Evolutionary conservation across 2,329 filamentous ascomycete genomes (phyloP).

Genomic region (Chaetoscypha palmicola): DNA sequence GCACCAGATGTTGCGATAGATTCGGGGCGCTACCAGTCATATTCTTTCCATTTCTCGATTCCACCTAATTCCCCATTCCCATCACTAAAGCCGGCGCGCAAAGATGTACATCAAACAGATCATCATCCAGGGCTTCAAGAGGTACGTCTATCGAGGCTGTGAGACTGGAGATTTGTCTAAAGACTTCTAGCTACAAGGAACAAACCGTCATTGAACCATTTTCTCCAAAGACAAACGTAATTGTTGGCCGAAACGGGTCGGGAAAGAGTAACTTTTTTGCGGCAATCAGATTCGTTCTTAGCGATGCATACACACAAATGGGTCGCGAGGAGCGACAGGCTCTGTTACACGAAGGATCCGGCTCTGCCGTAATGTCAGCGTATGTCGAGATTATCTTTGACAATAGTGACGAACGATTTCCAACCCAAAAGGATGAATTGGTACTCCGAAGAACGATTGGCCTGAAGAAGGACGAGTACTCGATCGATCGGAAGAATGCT

Average conservation of each 20-base stretch:
- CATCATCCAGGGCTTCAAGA: slow-evolving; percentile 99
- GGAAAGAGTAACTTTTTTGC: slow-evolving; percentile 99
- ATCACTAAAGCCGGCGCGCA: too few species aligned
- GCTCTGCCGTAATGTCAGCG: slow-evolving; percentile 97
- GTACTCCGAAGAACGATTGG: slow-evolving; percentile 91
- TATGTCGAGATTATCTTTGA: slow-evolving; percentile 99
- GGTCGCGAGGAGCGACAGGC: slow-evolving; percentile 92
- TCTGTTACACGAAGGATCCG: slow-evolving; percentile 94
- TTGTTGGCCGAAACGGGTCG: slow-evolving; percentile 97
- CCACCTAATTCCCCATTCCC: too few species aligned
- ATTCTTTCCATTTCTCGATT: too few species aligned
- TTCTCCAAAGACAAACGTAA: slow-evolving; percentile 94
- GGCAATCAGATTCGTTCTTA: slow-evolving; percentile 95
- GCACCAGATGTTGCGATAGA: too few species aligned
- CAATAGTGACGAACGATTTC: slow-evolving; percentile 92
- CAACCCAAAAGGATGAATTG: slow-evolving; percentile 84
- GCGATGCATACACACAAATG: slow-evolving; percentile 95
- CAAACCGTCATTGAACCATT: slow-evolving; percentile 98
- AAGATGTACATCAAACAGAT: slow-evolving; percentile 99
- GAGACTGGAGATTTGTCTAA: too few species aligned
- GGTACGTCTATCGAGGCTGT: too few species aligned
- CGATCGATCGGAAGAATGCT: slow-evolving; percentile 91
- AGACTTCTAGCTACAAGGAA: slow-evolving; percentile 91
- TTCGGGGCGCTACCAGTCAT: too few species aligned
- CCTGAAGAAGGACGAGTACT: slow-evolving; percentile 97